Evolutionary conservation across 768 basidiomycete genomes (phyloP), one percentile per base, ranked within the genome.

Genomic region (Pleurotus pulmonarius): DNA sequence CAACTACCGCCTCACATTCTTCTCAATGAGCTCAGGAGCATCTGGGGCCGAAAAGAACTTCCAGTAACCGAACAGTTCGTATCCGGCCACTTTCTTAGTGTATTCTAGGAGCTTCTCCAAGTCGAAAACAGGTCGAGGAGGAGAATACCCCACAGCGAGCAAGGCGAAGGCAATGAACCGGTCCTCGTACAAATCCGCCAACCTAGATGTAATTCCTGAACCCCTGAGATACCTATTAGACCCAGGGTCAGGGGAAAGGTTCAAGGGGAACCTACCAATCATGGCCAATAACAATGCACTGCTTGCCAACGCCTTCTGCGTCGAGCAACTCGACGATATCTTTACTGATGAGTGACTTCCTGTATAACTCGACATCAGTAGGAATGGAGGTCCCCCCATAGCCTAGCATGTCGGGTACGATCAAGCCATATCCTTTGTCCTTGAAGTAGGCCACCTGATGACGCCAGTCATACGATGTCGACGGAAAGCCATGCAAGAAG

Each of bases 381-480:
- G 81, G 81, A 58, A 80, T 79, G 60, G 70, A 71, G 8, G 80
- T 81, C 1, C 72, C 73, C 7, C 80, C 82, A 53, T 78, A 82
- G 3, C 82, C 82, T 26, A 83, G 73, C 69, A 79, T 71, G 61
- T 83, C 80, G 1, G 78, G 80, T 2, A 71, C 76, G 47, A 83
- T 64, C 46, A 83, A 58, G 4, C 76, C 73, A 59, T 78, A 81
- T 7, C 78, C 77, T 37, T 64, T 58, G 5, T 58, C 61, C 34
- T 64, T 55, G 64, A 79, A 75, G 58, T 67, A 73, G 6, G 61
- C 52, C n/a, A 76, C 68, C 60, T 77, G 73, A 39, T 70, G 62
- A 29, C 64, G 64, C 78, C 78, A 81, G 53, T 73, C 71, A 51
- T 65, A 61, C 0, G 75, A 69, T n/a, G 71, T 69, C 44, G 65